phyloP scores from a whole-genome alignment of 108 stramenopile species.

The Cylindrotheca fusiformis region DNA sequence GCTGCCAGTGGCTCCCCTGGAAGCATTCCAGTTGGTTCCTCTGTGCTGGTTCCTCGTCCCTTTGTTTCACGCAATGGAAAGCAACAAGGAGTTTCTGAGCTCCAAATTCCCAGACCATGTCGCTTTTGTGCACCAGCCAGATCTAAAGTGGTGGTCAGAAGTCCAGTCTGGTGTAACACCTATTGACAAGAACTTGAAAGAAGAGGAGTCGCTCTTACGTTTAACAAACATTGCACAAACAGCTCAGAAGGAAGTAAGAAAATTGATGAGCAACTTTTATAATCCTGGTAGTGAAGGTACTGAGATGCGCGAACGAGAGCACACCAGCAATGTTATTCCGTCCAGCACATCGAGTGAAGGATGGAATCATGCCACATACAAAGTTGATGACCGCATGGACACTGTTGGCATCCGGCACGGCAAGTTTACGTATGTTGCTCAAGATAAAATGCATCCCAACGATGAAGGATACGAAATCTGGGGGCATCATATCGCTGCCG shows the following conservation, averaged over 20 bases:
- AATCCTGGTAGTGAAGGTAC: slow-evolving; percentile 7
- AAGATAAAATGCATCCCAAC: slow-evolving; percentile 62
- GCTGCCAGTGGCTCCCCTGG: slow-evolving; percentile 41
- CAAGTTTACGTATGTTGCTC: slow-evolving; percentile 38
- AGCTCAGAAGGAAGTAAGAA: slow-evolving; percentile 36
- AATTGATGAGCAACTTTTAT: slow-evolving; percentile 48
- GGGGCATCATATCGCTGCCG: slow-evolving; percentile 62
- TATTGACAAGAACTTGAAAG: slow-evolving; percentile 23
- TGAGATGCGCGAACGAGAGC: slow-evolving; percentile 3
- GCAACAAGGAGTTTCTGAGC: slow-evolving; percentile 46
- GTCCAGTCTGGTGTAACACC: slow-evolving; percentile 34
- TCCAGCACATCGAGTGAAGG: not conserved
- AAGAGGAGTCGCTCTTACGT: slow-evolving; percentile 38
- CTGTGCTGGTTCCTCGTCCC: slow-evolving; percentile 56
- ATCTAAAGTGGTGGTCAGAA: slow-evolving; percentile 28
- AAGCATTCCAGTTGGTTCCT: slow-evolving; percentile 46
- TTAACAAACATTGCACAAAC: slow-evolving; percentile 40
- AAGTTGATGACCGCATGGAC: not conserved
- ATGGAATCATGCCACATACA: not conserved
- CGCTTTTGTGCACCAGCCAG: slow-evolving; percentile 57
- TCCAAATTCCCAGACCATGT: slow-evolving; percentile 44
- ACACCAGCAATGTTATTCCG: not conserved
- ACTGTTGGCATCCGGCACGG: slow-evolving; percentile 1
- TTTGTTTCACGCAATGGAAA: slow-evolving; percentile 47
- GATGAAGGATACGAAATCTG: slow-evolving; percentile 69